phyloP scores from a whole-genome alignment of 116 monocot species.

The Trichopus zeylanicus region DNA sequence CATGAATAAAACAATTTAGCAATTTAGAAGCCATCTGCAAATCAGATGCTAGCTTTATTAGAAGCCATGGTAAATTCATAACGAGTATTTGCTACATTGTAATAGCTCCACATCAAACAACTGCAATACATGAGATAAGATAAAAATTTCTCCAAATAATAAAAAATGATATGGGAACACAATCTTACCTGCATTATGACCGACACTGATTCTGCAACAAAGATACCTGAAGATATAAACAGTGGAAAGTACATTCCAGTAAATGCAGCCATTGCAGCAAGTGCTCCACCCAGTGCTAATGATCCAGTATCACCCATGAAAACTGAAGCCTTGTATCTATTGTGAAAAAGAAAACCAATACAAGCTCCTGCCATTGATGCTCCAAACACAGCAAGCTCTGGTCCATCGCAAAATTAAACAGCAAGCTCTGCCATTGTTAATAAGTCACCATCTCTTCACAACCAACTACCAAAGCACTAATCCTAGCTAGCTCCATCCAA shows the following conservation, averaged over 20 bases:
- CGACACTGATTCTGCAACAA: conserved; percentile 46
- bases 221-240: conserved; percentile 50
- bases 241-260: conserved; percentile 87
- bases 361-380: conserved; percentile 86
- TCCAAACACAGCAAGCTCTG: conserved; percentile 84
- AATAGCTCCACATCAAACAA: too few relatives aligned
- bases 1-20: too few relatives aligned
- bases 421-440: too few relatives aligned
- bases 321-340: conserved; percentile 69
- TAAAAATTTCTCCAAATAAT: neutral
- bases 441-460: too few relatives aligned
- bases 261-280: conserved; percentile 76
- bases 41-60: too few relatives aligned
- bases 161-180: neutral
- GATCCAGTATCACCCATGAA: conserved; percentile 76
- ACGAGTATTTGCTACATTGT: too few relatives aligned
- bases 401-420: neutral
- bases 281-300: conserved; percentile 78
- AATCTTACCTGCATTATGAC: conserved; percentile 57
- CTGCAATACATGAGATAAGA: neutral
- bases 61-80: too few relatives aligned
- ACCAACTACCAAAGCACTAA: too few relatives aligned
- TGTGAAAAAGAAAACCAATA: conserved; percentile 81
- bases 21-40: too few relatives aligned
- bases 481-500: too few relatives aligned